Conservation (phyloP, 2,329 filamentous ascomycete species). For the Colletotrichum chrysophilum region DNA sequence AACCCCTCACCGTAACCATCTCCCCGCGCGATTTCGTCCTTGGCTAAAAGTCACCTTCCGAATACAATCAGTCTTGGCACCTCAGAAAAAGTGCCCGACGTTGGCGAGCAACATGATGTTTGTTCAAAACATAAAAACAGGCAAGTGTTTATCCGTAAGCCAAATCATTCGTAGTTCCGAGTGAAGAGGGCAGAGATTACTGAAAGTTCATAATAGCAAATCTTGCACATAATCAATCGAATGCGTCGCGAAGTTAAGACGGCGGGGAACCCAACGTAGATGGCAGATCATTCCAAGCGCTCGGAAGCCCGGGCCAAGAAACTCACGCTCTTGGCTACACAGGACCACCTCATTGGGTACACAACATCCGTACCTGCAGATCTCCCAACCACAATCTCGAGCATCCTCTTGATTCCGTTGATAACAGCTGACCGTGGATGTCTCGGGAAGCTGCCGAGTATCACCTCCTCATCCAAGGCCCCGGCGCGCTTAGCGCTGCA, state of each 20-base stretch:
- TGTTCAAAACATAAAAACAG: not conserved
- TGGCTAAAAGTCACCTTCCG: conserved; percentile 15
- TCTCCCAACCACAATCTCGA: not conserved
- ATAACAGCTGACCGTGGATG: not conserved
- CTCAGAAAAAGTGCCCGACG: not conserved
- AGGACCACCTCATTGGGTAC: not conserved
- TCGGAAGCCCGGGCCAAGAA: not conserved
- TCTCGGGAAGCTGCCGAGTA: not conserved
- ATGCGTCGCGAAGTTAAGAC: not conserved
- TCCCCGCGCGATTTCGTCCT: conserved; percentile 6
- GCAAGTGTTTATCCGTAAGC: not conserved
- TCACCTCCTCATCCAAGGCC: not conserved
- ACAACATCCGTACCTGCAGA: not conserved
- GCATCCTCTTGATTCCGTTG: not conserved
- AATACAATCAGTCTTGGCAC: not conserved
- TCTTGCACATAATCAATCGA: not conserved
- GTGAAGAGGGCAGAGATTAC: not conserved
- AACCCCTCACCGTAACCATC: not conserved
- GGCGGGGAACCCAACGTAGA: not conserved
- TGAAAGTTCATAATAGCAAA: not conserved
- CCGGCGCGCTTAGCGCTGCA: not conserved
- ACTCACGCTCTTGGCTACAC: not conserved
- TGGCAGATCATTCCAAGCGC: not conserved
- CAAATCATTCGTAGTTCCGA: not conserved
- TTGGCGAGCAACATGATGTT: not conserved